Evolutionary conservation across 2,329 filamentous ascomycete genomes (phyloP).

Genomic region (Pseudophaeomoniella oleicola): DNA sequence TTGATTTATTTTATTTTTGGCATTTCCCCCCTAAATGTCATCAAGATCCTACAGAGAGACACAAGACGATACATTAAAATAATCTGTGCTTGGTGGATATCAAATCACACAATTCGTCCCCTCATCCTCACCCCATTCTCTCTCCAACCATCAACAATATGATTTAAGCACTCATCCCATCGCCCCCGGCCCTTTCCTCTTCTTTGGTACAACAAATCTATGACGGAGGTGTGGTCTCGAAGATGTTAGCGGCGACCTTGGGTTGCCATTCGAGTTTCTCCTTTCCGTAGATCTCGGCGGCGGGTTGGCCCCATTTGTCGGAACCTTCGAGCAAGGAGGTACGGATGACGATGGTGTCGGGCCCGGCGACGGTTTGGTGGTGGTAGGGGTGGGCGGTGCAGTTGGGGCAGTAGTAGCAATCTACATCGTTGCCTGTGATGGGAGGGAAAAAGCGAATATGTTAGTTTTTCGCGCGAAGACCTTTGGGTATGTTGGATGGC

Average conservation of each 20-base stretch:
- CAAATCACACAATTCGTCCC: no score
- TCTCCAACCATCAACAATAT: no score
- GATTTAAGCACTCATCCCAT: no score
- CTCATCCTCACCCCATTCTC: no score
- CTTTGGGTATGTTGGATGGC: not conserved
- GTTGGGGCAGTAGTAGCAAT: conserved; percentile 44
- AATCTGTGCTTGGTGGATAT: no score
- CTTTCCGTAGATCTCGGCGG: conserved; percentile 42
- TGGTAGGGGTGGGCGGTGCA: conserved; percentile 43
- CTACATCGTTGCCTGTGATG: conserved; percentile 32
- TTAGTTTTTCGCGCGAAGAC: conserved; percentile 1
- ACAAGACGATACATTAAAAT: no score
- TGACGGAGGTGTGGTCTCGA: conserved; percentile 4
- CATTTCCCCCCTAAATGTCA: no score
- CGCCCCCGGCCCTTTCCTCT: no score
- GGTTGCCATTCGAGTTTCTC: conserved; percentile 36
- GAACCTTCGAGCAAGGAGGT: conserved; percentile 34
- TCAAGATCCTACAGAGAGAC: no score
- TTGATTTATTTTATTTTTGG: no score
- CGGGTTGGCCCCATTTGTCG: conserved; percentile 30
- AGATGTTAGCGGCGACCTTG: conserved; percentile 10
- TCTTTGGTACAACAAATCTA: no score
- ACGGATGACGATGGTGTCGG: conserved; percentile 36
- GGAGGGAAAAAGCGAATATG: conserved; percentile 1
- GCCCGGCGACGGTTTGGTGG: conserved; percentile 36